These are phyloP conservation scores for Metarhizium humberi DNA, from an alignment of 2,329 filamentous ascomycete species.

Conservation along the genomic window DNA sequence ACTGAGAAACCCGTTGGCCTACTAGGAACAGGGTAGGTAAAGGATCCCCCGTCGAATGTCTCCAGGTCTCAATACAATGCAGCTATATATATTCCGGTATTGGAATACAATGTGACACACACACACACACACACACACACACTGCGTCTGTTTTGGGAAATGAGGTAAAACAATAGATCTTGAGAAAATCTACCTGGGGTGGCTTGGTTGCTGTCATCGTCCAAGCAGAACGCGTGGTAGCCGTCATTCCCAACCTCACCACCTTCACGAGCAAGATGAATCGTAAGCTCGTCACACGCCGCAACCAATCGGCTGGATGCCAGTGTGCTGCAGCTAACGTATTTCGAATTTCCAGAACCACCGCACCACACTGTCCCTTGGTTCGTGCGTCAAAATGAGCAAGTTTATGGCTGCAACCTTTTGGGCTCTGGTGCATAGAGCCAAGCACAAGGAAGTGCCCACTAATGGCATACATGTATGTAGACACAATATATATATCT, in stretches of 20 bases:
- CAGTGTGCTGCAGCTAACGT: background rate
- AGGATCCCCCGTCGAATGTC: too few species aligned
- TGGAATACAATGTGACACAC: too few species aligned
- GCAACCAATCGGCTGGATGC: background rate
- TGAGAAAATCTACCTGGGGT: too few species aligned
- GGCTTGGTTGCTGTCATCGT: too few species aligned
- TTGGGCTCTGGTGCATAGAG: background rate
- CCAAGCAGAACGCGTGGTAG: too few species aligned
- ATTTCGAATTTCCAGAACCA: background rate
- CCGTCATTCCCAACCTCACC: background rate
- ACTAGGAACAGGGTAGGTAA: too few species aligned
- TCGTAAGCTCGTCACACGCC: background rate
- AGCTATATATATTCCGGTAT: too few species aligned
- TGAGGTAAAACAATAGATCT: too few species aligned
- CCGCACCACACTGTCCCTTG: background rate
- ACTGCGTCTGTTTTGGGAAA: too few species aligned
- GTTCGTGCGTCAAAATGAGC: conserved; percentile 21
- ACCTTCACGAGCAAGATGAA: background rate
- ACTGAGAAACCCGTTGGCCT: too few species aligned
- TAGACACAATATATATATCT: background rate
- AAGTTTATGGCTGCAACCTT: conserved; percentile 16
- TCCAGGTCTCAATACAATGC: too few species aligned
- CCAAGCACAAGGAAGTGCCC: conserved; percentile 4
- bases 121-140: too few species aligned
- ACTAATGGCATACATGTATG: conserved; percentile 4